Conservation (phyloP, 257 asterid genomes). For the Nicotiana paniculata region DNA sequence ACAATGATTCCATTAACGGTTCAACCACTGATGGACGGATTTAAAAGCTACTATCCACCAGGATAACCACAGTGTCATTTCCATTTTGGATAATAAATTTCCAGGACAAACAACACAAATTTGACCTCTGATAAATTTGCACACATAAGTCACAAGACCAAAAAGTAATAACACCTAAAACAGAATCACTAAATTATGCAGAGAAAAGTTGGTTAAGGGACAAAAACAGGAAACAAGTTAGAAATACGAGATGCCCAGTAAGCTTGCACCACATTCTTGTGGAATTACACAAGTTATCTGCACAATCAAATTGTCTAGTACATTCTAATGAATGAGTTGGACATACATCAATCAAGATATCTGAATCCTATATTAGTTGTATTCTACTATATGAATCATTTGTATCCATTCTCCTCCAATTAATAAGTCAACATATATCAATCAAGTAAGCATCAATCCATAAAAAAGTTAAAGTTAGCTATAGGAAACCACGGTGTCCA, state of each 20-base stretch:
- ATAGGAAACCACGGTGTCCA: not conserved
- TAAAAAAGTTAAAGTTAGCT: not conserved
- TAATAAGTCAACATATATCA: not conserved
- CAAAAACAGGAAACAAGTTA: not conserved
- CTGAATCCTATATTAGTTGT: not conserved
- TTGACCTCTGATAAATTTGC: not conserved
- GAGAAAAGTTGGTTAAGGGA: not conserved
- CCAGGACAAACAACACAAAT: not conserved
- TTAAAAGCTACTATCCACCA: not conserved
- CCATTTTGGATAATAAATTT: not conserved
- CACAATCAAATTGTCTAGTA: not conserved
- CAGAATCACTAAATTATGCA: not conserved
- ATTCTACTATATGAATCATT: not conserved
- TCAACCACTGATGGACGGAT: not conserved
- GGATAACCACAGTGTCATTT: not conserved
- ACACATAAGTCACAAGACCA: not conserved
- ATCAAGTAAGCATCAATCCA: not conserved
- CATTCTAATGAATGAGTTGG: not conserved
- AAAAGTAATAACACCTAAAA: not conserved
- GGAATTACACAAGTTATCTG: not conserved
- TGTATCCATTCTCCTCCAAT: not conserved
- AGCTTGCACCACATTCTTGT: not conserved
- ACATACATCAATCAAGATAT: not conserved
- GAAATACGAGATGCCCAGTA: not conserved
- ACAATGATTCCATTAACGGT: not conserved